Conservation (phyloP, 306 rosid genomes). For the Sesbania bispinosa region DNA sequence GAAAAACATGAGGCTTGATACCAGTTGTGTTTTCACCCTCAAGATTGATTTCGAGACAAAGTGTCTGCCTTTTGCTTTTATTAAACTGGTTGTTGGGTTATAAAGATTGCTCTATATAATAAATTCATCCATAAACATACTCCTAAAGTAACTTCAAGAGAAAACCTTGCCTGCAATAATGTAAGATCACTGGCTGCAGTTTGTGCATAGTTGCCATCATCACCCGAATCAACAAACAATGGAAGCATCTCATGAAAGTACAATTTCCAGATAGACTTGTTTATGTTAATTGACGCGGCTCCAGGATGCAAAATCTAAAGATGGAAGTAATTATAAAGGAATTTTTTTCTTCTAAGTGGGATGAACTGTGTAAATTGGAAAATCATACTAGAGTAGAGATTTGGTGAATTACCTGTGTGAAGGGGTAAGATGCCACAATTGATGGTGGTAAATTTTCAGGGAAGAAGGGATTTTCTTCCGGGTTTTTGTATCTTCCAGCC, state of each 20-base stretch:
- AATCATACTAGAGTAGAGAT: not conserved
- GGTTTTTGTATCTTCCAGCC: constrained; percentile 79
- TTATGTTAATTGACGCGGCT: constrained; percentile 64
- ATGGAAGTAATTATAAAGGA: constrained; percentile 6
- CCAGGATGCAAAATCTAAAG: constrained; percentile 63
- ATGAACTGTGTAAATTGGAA: not conserved
- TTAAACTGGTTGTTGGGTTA: not conserved
- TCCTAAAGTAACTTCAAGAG: not conserved
- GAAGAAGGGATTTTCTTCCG: constrained; percentile 79
- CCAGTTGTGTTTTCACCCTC: too few species aligned
- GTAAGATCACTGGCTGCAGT: constrained; percentile 85
- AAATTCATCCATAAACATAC: not conserved
- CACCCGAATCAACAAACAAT: constrained; percentile 49
- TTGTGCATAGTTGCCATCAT: constrained; percentile 82
- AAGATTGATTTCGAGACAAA: not conserved
- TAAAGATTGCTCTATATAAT: not conserved
- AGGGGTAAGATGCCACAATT: constrained; percentile 45
- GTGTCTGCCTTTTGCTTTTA: too few species aligned
- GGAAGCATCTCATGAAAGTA: constrained; percentile 70
- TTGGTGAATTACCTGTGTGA: constrained; percentile 45
- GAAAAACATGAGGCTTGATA: too few species aligned
- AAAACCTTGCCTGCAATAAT: constrained; percentile 67
- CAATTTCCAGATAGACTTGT: constrained; percentile 62
- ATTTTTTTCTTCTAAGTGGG: not conserved
- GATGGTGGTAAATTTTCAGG: constrained; percentile 51